Percentiles rank a stretch among this genome's conserved stretches.
phyloP scores from a whole-genome alignment of 176 grass and related monocot genomes.

The Aegilops speltoides region DNA sequence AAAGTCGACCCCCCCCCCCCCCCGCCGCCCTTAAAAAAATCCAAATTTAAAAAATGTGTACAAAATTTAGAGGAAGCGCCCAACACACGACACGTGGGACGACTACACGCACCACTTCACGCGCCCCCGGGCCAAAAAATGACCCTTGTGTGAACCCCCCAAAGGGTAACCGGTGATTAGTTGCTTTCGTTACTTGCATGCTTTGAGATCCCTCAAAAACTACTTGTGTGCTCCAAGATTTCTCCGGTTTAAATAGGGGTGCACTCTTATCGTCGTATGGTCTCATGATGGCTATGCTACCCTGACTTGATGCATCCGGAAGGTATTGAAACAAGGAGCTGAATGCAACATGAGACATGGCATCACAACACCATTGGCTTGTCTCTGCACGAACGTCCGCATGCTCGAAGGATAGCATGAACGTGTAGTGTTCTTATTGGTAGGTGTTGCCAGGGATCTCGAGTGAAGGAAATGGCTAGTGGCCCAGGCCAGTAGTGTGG shows the following conservation, averaged over 20 bases:
- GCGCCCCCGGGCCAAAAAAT: no score
- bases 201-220: no score
- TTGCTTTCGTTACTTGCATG: no score
- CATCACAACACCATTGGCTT: neutral
- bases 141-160: no score
- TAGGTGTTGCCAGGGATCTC: neutral
- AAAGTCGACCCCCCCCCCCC: no score
- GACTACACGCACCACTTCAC: no score
- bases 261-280: neutral
- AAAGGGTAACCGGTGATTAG: no score
- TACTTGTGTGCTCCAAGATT: neutral
- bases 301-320: neutral
- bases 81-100: no score
- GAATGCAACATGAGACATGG: constrained; percentile 17
- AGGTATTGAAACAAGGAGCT: constrained; percentile 1
- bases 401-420: neutral
- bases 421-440: neutral
- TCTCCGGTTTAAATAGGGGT: neutral
- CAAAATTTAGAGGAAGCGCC: no score
- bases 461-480: neutral
- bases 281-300: constrained; percentile 34
- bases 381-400: neutral
- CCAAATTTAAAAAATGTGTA: no score
- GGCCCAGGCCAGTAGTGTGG: no score
- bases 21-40: no score